These are phyloP conservation scores for Silene uniflora DNA, from an alignment of 148 eudicot species.

Conservation along the genomic window DNA sequence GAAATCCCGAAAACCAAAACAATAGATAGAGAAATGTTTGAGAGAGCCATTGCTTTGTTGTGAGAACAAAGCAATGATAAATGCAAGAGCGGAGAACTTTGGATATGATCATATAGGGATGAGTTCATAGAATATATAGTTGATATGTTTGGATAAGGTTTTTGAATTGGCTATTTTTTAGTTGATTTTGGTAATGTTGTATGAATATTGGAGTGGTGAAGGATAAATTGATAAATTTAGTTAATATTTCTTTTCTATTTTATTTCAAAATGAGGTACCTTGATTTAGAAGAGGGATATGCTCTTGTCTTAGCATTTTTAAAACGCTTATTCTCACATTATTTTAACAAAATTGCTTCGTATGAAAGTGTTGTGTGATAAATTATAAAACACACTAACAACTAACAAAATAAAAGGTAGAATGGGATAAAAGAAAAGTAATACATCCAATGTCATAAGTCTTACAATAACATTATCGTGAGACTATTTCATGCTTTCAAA, in stretches of 20 bases:
- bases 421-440: too few relatives aligned
- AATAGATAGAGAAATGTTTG: slow-evolving; percentile 18
- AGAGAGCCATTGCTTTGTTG: slow-evolving; percentile 24
- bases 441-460: too few relatives aligned
- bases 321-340: too few relatives aligned
- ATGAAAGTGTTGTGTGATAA: too few relatives aligned
- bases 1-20: slow-evolving; percentile 26
- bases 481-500: too few relatives aligned
- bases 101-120: background rate
- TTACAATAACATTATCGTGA: too few relatives aligned
- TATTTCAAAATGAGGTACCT: background rate
- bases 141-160: background rate
- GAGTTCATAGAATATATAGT: background rate
- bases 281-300: too few relatives aligned
- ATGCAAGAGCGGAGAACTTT: background rate
- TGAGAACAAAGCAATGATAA: slow-evolving; percentile 4
- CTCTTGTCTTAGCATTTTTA: too few relatives aligned
- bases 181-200: slow-evolving; percentile 1
- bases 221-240: slow-evolving; percentile 1
- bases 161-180: background rate
- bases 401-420: too few relatives aligned
- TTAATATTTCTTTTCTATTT: background rate
- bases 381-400: too few relatives aligned
- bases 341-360: too few relatives aligned
- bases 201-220: background rate